These are phyloP conservation scores for Alternaria consortialis DNA, from an alignment of 2,329 filamentous ascomycete species.

Conservation along the genomic window DNA sequence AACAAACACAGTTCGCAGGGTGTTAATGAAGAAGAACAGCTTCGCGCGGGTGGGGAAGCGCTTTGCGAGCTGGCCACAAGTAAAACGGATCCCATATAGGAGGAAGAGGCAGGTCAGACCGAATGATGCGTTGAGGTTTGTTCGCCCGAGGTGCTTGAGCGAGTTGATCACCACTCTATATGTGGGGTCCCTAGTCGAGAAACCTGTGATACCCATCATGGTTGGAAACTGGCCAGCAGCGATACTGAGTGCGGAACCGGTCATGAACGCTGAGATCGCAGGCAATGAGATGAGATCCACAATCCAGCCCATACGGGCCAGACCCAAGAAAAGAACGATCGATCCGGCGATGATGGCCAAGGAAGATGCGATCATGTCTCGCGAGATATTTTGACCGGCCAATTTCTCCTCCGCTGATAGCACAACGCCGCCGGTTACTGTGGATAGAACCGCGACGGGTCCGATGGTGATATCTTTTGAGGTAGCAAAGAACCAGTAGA, in stretches of 20 bases:
- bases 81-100: constrained; percentile 74
- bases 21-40: constrained; percentile 87
- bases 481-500: constrained; percentile 98
- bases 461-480: constrained; percentile 99
- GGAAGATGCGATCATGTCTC: constrained; percentile 61
- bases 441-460: constrained; percentile 94
- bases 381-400: constrained; percentile 31
- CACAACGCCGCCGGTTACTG: constrained; percentile 84
- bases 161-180: constrained; percentile 88
- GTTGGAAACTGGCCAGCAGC: constrained; percentile 81
- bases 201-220: constrained; percentile 80
- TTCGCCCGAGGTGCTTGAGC: constrained; percentile 71
- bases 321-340: constrained; percentile 82
- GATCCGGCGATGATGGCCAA: constrained; percentile 80
- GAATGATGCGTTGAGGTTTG: constrained; percentile 79
- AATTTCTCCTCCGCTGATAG: constrained; percentile 64
- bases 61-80: constrained; percentile 71
- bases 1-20: constrained; percentile 88
- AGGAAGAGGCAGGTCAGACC: constrained; percentile 81
- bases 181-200: constrained; percentile 78
- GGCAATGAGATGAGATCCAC: constrained; percentile 93
- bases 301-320: constrained; percentile 85
- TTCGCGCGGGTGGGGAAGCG: constrained; percentile 74
- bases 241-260: constrained; percentile 92
- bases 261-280: constrained; percentile 96